Base-by-base conservation (phyloP, 768 basidiomycete species). In the Lyophyllum decastes region DNA sequence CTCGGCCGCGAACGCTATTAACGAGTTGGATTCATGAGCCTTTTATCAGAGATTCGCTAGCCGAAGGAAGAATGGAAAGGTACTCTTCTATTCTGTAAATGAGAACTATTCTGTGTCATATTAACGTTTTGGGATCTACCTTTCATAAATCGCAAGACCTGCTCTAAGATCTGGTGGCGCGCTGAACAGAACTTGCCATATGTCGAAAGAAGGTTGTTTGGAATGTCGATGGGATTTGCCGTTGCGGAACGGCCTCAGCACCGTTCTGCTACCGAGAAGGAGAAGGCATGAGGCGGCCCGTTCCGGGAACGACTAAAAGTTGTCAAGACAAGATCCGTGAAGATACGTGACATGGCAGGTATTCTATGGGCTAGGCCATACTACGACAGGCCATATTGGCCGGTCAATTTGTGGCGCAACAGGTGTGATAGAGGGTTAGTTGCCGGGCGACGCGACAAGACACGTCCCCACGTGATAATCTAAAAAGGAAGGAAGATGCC, bases 361-460 rank as follows among this genome's bases (percentile, higher is more conserved):
- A 34, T 24, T 54, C 48, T 24, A 40, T 22, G 51, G 35, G 49
- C 50, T 57, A 54, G 58, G 34, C 54, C 34, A 54, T 58, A 51
- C 52, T 46, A 40, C 57, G 45, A 60, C 48, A 53, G 45, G 44
- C 40, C 49, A 48, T 38, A 57, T 45, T 58, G 54, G n/a, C 59
- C 66, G 66, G 68, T 61, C 46, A 68, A 63, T 66, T 70, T 68
- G 69, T 68, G 69, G 69, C 69, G 69, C 62, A 61, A 41, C 34
- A 44, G 25, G 51, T 50, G 40, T 34, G 52, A 54, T 59, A 52
- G 64, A 48, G 27, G 56, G 26, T 59, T 61, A 61, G 63, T 62
- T 66, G 52, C 62, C 60, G 64, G 35, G 58, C 46, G 61, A 64
- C 58, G 57, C 52, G 60, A 51, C 56, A 57, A 49, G 54, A 61